A percentile compares a stretch with the other conserved stretches of the same genome.
phyloP scores from a whole-genome alignment of 108 stramenopile species.

The Skeletonema costatum region DNA sequence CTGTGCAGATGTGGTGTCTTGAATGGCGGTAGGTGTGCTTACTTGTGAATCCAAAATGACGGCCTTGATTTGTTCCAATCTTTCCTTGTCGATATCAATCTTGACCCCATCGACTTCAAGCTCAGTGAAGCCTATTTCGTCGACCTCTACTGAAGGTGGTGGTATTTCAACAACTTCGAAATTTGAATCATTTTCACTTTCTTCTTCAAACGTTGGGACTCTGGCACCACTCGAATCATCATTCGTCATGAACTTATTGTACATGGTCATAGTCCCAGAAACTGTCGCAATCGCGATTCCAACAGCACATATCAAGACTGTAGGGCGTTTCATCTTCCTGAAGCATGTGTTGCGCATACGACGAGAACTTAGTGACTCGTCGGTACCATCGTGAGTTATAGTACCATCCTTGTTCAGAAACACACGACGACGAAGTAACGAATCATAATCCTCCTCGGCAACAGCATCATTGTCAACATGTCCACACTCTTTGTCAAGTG shows the following conservation, averaged over 20 bases:
- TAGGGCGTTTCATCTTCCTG: conserved; percentile 8
- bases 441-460: conserved; percentile 26
- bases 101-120: background rate
- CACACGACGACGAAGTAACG: conserved; percentile 14
- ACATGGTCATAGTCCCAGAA: background rate
- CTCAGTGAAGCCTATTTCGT: background rate
- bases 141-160: background rate
- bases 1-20: conserved; percentile 34
- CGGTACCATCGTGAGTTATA: background rate
- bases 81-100: conserved; percentile 7
- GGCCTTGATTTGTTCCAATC: conserved; percentile 22
- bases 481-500: background rate
- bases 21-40: conserved; percentile 17
- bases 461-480: background rate
- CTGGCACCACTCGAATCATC: background rate
- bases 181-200: background rate
- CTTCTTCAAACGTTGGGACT: conserved; percentile 1
- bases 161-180: background rate
- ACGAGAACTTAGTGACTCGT: conserved; percentile 8
- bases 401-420: conserved; percentile 28
- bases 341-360: conserved; percentile 6
- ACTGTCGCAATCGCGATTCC: background rate
- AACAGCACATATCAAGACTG: background rate
- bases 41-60: conserved; percentile 5
- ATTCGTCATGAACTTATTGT: background rate